A percentile compares a stretch with the other conserved stretches of the same genome.
Evolutionary conservation across 345 rosid genomes (phyloP).

Genomic region (Salix viminalis): DNA sequence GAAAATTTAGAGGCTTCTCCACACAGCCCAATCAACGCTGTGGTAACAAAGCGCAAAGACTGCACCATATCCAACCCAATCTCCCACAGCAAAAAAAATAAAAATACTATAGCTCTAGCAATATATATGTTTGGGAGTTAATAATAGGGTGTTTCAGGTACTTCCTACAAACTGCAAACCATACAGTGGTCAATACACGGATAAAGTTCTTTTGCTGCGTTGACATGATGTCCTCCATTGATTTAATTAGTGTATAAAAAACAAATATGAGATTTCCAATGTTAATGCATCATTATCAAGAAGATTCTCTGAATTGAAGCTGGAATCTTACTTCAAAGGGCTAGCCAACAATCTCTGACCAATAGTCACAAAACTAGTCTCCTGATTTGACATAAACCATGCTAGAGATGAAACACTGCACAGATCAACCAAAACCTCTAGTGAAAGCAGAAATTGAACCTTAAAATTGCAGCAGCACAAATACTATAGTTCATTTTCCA

Average conservation of each 20-base stretch:
- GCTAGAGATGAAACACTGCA: constrained; percentile 98
- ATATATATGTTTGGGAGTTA: no score
- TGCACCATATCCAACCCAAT: no score
- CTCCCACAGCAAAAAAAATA: no score
- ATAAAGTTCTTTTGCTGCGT: no score
- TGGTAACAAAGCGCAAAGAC: no score
- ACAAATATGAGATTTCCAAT: neutral
- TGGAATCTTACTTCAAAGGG: constrained; percentile 67
- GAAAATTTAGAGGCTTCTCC: neutral
- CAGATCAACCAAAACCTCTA: constrained; percentile 3
- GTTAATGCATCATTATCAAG: no score
- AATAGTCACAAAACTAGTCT: constrained; percentile 97
- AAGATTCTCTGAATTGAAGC: no score
- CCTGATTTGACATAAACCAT: constrained; percentile 99
- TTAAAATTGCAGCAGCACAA: neutral
- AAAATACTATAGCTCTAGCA: no score
- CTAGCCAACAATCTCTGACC: constrained; percentile 94
- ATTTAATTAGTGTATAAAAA: neutral
- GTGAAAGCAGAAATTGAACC: neutral
- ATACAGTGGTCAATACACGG: no score
- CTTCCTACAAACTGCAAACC: no score
- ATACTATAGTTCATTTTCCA: neutral
- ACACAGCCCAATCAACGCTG: neutral
- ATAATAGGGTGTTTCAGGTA: no score
- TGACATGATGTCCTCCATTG: no score